Percentiles rank a stretch among this genome's conserved stretches.
Evolutionary conservation across 2,329 filamentous ascomycete species (phyloP).

Genomic region (Hypoxylon sp.): DNA sequence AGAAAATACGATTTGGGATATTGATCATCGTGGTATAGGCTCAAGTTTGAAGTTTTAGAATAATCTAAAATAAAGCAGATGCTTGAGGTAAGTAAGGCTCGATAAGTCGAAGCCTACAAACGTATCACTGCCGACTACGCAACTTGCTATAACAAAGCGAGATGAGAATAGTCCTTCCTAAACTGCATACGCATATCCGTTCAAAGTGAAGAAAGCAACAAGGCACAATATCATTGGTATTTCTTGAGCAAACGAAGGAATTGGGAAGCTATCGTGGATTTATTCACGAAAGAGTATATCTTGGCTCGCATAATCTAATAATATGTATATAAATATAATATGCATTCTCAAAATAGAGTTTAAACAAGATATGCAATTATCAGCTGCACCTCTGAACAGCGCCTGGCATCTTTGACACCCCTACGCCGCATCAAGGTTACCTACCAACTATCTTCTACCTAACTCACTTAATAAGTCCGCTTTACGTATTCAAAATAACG

Average conservation of each 20-base stretch:
- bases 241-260: background rate
- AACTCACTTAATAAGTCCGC: background rate
- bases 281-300: background rate
- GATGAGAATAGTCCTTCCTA: background rate
- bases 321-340: background rate
- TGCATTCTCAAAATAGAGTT: background rate
- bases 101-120: background rate
- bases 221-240: background rate
- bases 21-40: background rate
- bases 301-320: background rate
- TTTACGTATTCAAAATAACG: slow-evolving; percentile 9
- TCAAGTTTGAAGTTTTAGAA: background rate
- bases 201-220: background rate
- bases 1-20: background rate
- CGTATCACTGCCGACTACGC: background rate
- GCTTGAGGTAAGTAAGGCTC: background rate
- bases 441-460: background rate
- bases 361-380: background rate
- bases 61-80: too few relatives aligned
- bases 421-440: slow-evolving; percentile 13
- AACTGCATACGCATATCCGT: background rate
- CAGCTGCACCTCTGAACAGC: background rate
- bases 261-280: background rate
- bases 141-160: background rate
- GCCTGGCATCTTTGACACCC: background rate